Evolutionary conservation across 1,139 yeast species (phyloP).

Genomic region (Lodderomyces margitis): DNA sequence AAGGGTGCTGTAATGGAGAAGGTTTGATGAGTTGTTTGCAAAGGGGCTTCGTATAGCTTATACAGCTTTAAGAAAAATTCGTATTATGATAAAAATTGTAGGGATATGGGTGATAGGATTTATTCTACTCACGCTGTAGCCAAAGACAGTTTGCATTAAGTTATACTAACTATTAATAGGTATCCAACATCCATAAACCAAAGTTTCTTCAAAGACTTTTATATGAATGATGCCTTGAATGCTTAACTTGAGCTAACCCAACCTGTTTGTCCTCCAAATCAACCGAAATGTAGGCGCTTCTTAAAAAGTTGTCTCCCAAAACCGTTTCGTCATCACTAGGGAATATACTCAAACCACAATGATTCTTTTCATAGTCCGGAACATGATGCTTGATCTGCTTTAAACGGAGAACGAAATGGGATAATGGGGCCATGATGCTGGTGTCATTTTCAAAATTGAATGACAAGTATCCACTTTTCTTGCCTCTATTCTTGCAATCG

Average conservation of each 20-base stretch:
- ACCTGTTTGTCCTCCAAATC: constrained; percentile 25
- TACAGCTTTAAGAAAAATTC: too few relatives aligned
- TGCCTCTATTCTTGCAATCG: not conserved
- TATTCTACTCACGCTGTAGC: too few relatives aligned
- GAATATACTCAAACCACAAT: constrained; percentile 5
- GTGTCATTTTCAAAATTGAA: not conserved
- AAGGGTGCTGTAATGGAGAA: not conserved
- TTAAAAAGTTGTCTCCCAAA: constrained; percentile 31
- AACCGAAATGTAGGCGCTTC: constrained; percentile 28
- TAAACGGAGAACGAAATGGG: constrained; percentile 1
- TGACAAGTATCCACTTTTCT: not conserved
- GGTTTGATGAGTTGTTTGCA: not conserved
- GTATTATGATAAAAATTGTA: too few relatives aligned
- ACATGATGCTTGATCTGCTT: not conserved
- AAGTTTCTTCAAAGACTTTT: constrained; percentile 3
- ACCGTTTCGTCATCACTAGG: constrained; percentile 4
- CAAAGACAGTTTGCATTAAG: too few relatives aligned
- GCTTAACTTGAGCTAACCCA: constrained; percentile 25
- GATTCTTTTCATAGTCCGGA: not conserved
- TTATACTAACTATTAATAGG: too few relatives aligned
- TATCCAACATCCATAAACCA: too few relatives aligned
- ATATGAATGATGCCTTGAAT: not conserved
- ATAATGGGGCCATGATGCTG: constrained; percentile 1
- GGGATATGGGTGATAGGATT: too few relatives aligned
- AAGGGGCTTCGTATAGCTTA: too few relatives aligned